A percentile compares a stretch with the other conserved stretches of the same genome.
Conservation (phyloP, 768 basidiomycete genomes). For the Amanita subjunquillea region DNA sequence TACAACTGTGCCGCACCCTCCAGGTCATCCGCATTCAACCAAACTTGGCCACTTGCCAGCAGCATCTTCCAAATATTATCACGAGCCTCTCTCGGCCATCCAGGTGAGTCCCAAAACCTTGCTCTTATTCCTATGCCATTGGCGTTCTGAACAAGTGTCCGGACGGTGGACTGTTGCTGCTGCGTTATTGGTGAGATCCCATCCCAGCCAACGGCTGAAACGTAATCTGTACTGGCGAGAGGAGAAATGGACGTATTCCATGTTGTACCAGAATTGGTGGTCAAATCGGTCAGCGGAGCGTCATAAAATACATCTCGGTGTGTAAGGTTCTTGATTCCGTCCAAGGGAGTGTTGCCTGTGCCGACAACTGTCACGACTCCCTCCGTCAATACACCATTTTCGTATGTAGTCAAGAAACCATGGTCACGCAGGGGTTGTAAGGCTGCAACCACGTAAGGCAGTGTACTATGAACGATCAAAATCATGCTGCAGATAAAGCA, state of each 20-base stretch:
- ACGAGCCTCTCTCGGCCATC: conserved; percentile 33
- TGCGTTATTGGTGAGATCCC: conserved; percentile 33
- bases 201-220: conserved; percentile 32
- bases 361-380: conserved; percentile 35
- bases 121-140: conserved; percentile 33
- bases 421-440: conserved; percentile 33
- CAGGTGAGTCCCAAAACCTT: conserved; percentile 45
- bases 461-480: conserved; percentile 16
- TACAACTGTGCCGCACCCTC: conserved; percentile 27
- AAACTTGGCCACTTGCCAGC: conserved; percentile 33
- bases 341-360: conserved; percentile 42
- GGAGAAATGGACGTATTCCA: conserved; percentile 34
- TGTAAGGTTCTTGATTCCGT: conserved; percentile 29
- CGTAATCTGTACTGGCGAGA: conserved; percentile 41
- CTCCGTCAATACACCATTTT: conserved; percentile 25
- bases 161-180: conserved; percentile 26
- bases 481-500: neutral
- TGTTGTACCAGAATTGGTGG: conserved; percentile 17
- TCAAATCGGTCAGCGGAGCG: conserved; percentile 33
- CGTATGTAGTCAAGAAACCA: conserved; percentile 36
- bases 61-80: conserved; percentile 34
- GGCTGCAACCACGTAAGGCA: conserved; percentile 32
- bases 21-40: conserved; percentile 44
- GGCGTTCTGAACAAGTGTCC: conserved; percentile 30
- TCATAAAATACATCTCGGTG: conserved; percentile 44